Percentiles rank a stretch among this genome's conserved stretches.
These are phyloP conservation scores for Candolleomyces efflorescens DNA, from an alignment of 768 basidiomycete genomes.

Conservation along the genomic window DNA sequence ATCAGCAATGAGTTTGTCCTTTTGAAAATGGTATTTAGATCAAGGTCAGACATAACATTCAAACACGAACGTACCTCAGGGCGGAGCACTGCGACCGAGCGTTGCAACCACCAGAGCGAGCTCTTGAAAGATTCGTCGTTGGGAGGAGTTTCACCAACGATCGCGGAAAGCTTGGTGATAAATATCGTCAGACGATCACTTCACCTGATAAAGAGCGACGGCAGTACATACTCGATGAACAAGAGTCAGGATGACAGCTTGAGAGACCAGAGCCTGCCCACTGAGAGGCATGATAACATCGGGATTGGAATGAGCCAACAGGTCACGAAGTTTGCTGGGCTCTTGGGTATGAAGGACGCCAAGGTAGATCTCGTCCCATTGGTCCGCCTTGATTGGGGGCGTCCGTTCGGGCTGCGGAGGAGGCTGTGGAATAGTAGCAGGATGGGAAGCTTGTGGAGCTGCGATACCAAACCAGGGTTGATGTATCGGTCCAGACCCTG, in stretches of 20 bases:
- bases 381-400: constrained; percentile 58
- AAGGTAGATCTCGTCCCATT: constrained; percentile 84
- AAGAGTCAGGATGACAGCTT: constrained; percentile 79
- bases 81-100: constrained; percentile 64
- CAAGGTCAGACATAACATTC: not conserved
- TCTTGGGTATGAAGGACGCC: constrained; percentile 76
- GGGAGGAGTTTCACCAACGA: constrained; percentile 72
- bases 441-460: constrained; percentile 80
- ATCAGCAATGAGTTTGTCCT: constrained; percentile 80
- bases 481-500: constrained; percentile 33
- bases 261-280: constrained; percentile 66
- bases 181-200: constrained; percentile 3
- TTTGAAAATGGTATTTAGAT: constrained; percentile 5
- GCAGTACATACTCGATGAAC: constrained; percentile 65
- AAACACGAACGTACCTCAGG: constrained; percentile 49
- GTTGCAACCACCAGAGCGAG: constrained; percentile 84
- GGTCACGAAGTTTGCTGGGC: constrained; percentile 64
- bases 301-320: constrained; percentile 70
- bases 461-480: constrained; percentile 70
- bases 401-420: constrained; percentile 40
- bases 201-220: not conserved
- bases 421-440: constrained; percentile 63
- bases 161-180: constrained; percentile 55
- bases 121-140: constrained; percentile 79
- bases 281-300: constrained; percentile 78